Conservation (phyloP, 2,329 filamentous ascomycete species). For the Cladosporium sp. region DNA sequence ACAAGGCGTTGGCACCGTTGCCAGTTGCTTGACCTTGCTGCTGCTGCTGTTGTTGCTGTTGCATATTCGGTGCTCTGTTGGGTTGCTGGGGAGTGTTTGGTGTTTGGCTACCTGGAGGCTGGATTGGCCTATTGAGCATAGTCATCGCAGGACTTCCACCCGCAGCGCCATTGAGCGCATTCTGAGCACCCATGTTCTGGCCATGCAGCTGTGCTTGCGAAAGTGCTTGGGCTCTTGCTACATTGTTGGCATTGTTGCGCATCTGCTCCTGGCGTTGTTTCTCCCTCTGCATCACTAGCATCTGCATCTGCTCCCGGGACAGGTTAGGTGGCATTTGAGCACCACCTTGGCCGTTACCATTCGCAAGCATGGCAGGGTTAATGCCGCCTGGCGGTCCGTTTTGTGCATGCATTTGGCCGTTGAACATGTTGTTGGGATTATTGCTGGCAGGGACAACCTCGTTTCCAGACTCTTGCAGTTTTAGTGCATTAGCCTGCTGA, state of each 20-base stretch:
- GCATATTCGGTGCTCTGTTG: conserved; percentile 24
- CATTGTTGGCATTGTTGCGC: conserved; percentile 38
- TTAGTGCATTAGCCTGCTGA: conserved; percentile 62
- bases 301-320: conserved; percentile 28
- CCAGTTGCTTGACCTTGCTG: conserved; percentile 29
- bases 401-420: conserved; percentile 32
- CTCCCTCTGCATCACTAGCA: conserved; percentile 39
- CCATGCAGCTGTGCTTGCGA: conserved; percentile 48
- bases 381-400: conserved; percentile 25
- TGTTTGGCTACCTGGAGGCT: conserved; percentile 44
- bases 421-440: conserved; percentile 43
- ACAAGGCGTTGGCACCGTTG: conserved; percentile 29
- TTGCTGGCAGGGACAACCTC: conserved; percentile 65
- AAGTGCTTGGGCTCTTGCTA: conserved; percentile 40
- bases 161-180: conserved; percentile 37
- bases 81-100: conserved; percentile 35
- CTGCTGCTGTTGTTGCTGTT: conserved; percentile 23
- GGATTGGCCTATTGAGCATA: conserved; percentile 51
- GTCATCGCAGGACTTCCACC: conserved; percentile 48
- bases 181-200: conserved; percentile 47
- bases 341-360: conserved; percentile 22
- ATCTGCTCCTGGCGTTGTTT: conserved; percentile 39
- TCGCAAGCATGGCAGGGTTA: conserved; percentile 41
- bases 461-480: conserved; percentile 61
- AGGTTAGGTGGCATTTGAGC: conserved; percentile 22